Percentiles rank a stretch among this genome's conserved stretches.
phyloP scores from a whole-genome alignment of 495 filamentous ascomycete genomes.

The Podospora comata region DNA sequence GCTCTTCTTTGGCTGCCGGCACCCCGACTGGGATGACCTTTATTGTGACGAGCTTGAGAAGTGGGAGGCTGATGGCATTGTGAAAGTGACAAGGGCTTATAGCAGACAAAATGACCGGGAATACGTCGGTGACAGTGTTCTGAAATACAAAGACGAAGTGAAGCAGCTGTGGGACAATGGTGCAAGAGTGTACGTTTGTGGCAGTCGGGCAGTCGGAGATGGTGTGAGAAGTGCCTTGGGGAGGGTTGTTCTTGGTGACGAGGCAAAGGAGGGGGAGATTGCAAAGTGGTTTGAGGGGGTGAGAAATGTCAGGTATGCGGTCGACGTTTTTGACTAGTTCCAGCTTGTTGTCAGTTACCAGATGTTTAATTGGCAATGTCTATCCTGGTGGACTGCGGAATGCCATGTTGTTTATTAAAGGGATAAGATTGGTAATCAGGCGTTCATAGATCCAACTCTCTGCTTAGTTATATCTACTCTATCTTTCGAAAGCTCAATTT shows the following conservation, averaged over 20 bases:
- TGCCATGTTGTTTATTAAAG: no score
- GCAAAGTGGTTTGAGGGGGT: constrained; percentile 55
- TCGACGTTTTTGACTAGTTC: constrained; percentile 60
- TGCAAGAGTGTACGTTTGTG: constrained; percentile 66
- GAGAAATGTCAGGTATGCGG: constrained; percentile 61
- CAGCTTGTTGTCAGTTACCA: no score
- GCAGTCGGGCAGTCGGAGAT: constrained; percentile 58
- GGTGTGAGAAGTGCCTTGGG: constrained; percentile 48
- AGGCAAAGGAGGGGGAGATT: constrained; percentile 33
- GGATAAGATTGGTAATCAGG: no score
- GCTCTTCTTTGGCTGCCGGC: constrained; percentile 63
- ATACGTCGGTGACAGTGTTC: constrained; percentile 64
- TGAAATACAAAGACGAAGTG: constrained; percentile 50
- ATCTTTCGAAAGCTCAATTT: no score
- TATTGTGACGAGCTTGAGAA: constrained; percentile 56
- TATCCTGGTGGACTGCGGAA: no score
- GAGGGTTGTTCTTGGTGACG: constrained; percentile 45
- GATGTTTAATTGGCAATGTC: no score
- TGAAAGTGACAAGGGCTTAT: constrained; percentile 57
- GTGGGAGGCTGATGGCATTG: constrained; percentile 59
- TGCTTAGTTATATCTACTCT: no score
- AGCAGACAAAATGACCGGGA: constrained; percentile 44
- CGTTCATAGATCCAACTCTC: no score
- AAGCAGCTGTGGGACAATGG: constrained; percentile 54
- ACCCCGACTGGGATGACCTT: constrained; percentile 55